phyloP scores from a whole-genome alignment of 148 eudicot species.

The Amaranthus palmeri region DNA sequence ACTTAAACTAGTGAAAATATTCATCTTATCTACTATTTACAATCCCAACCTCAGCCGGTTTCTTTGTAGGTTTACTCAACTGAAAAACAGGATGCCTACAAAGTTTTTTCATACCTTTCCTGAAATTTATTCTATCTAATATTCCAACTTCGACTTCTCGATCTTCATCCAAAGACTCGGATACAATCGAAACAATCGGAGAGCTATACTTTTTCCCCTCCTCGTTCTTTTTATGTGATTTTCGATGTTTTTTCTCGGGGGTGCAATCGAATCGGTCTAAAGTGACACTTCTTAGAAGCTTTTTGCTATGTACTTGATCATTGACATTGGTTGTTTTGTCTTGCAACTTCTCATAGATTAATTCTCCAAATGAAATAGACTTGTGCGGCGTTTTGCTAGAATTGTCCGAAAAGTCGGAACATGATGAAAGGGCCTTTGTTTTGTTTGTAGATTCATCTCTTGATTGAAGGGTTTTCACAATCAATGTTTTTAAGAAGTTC shows the following conservation, averaged over 20 bases:
- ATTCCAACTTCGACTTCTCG: slow-evolving; percentile 42
- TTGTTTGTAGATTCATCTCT: slow-evolving; percentile 41
- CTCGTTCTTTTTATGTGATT: slow-evolving; percentile 23
- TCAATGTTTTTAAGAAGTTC: slow-evolving; percentile 80
- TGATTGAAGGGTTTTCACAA: slow-evolving; percentile 42
- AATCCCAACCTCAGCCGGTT: slow-evolving; percentile 34
- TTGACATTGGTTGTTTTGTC: not conserved
- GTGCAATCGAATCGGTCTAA: slow-evolving; percentile 39
- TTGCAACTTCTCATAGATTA: slow-evolving; percentile 12
- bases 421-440: slow-evolving; percentile 12
- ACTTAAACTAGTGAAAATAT: not conserved
- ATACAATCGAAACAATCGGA: slow-evolving; percentile 15
- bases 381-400: slow-evolving; percentile 2
- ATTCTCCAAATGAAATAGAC: slow-evolving; percentile 21
- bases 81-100: slow-evolving; percentile 71
- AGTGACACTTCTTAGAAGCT: slow-evolving; percentile 32
- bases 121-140: slow-evolving; percentile 43
- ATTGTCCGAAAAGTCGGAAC: slow-evolving; percentile 11
- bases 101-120: slow-evolving; percentile 61
- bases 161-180: slow-evolving; percentile 27
- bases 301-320: slow-evolving; percentile 14
- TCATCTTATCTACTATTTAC: slow-evolving; percentile 35
- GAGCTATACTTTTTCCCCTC: slow-evolving; percentile 20
- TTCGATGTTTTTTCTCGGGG: slow-evolving; percentile 34
- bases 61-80: slow-evolving; percentile 52